phyloP scores from a whole-genome alignment of 352 stramenopile genomes.

The Phytophthora fragariae region DNA sequence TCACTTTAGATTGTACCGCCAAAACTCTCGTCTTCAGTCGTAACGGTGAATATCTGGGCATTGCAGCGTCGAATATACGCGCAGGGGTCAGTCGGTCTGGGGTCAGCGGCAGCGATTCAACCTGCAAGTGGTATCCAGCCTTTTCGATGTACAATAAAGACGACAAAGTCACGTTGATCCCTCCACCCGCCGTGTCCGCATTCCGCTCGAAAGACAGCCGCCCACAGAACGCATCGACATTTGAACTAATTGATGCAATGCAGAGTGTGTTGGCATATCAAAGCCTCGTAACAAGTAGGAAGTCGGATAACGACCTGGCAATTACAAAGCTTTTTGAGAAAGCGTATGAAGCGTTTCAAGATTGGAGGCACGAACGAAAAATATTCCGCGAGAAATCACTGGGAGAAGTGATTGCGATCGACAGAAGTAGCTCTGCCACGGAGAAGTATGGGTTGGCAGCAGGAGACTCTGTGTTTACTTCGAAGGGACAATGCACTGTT shows the following conservation, averaged over 20 bases:
- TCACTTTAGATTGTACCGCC: slow-evolving; percentile 84
- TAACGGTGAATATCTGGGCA: slow-evolving; percentile 88
- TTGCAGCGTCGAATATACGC: slow-evolving; percentile 80
- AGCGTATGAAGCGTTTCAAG: slow-evolving; percentile 37
- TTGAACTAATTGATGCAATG: slow-evolving; percentile 45
- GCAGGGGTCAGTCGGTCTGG: slow-evolving; percentile 21
- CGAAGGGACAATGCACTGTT: slow-evolving; percentile 64
- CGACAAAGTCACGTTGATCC: slow-evolving; percentile 83
- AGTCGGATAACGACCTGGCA: not conserved
- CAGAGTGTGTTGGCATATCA: slow-evolving; percentile 39
- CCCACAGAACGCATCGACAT: slow-evolving; percentile 51
- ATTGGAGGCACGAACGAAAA: slow-evolving; percentile 36
- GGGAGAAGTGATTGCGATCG: slow-evolving; percentile 45
- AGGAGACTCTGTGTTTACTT: slow-evolving; percentile 70
- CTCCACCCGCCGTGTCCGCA: slow-evolving; percentile 30
- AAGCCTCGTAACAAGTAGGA: not conserved
- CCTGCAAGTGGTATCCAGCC: slow-evolving; percentile 85
- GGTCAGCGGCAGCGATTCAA: not conserved
- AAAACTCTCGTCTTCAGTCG: slow-evolving; percentile 87
- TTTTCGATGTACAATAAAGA: slow-evolving; percentile 95
- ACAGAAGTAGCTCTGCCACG: slow-evolving; percentile 35
- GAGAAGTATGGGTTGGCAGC: slow-evolving; percentile 49
- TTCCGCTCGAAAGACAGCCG: slow-evolving; percentile 4
- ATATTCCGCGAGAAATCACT: slow-evolving; percentile 47
- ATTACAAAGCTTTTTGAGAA: slow-evolving; percentile 31